Evolutionary conservation across 2,329 filamentous ascomycete genomes (phyloP).

Genomic region (Fusarium sp.): DNA sequence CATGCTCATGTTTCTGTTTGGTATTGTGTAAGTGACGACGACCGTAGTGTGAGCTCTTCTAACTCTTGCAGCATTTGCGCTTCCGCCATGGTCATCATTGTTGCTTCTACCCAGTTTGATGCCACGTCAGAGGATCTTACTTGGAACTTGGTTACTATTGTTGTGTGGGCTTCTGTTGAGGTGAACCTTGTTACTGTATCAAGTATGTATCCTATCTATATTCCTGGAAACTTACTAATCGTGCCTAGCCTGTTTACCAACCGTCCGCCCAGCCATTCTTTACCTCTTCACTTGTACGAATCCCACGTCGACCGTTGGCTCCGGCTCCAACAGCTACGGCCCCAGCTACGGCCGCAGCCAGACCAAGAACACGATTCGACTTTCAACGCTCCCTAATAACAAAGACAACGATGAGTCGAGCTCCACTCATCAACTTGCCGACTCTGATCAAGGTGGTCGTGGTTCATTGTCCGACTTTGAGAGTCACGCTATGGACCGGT

Average conservation of each 20-base stretch:
- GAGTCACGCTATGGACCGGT: slow-evolving; percentile 31
- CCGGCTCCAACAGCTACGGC: slow-evolving; percentile 28
- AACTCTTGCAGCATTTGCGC: slow-evolving; percentile 22
- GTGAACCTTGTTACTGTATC: slow-evolving; percentile 41
- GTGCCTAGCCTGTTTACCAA: slow-evolving; percentile 30
- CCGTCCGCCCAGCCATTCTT: slow-evolving; percentile 29
- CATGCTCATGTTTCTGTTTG: slow-evolving; percentile 44
- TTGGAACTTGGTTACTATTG: slow-evolving; percentile 35
- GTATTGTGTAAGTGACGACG: slow-evolving; percentile 39
- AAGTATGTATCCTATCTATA: neutral
- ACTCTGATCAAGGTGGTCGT: neutral
- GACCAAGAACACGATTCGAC: slow-evolving; percentile 34
- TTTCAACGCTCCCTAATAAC: slow-evolving; percentile 23
- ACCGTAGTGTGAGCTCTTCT: fast-evolving
- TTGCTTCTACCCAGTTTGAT: slow-evolving; percentile 25
- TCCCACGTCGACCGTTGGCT: slow-evolving; percentile 19
- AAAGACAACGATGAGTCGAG: slow-evolving; percentile 32
- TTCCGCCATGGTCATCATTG: slow-evolving; percentile 35
- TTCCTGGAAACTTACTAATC: fast-evolving
- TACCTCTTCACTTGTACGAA: slow-evolving; percentile 33
- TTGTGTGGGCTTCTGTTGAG: slow-evolving; percentile 39
- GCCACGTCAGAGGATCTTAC: slow-evolving; percentile 25
- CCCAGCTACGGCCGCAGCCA: slow-evolving; percentile 28
- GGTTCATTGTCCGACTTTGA: slow-evolving; percentile 33
- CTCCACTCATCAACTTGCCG: slow-evolving; percentile 37